phyloP scores from a whole-genome alignment of 2,329 filamentous ascomycete species.

The Coniochaeta prunicola region DNA sequence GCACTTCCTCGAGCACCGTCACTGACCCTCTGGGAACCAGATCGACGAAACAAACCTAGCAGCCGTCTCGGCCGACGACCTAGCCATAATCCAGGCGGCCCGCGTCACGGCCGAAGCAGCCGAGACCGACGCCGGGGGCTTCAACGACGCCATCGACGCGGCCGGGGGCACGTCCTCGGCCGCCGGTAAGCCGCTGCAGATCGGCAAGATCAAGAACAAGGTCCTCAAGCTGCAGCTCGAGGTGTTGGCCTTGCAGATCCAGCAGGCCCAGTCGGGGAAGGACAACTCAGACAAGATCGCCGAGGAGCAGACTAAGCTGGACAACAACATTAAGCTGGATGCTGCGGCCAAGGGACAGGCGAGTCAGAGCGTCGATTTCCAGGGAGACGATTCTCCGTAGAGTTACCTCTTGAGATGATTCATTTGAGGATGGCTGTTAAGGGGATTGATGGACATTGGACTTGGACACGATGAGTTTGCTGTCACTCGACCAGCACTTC shows the following conservation, averaged over 20 bases:
- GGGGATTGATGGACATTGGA: background rate
- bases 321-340: conserved; percentile 40
- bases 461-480: background rate
- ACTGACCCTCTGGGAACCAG: conserved; percentile 13
- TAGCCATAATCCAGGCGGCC: conserved; percentile 43
- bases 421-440: background rate
- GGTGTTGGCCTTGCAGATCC: conserved; percentile 40
- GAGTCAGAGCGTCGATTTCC: conserved; percentile 28
- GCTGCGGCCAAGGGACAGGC: conserved; percentile 23
- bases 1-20: background rate
- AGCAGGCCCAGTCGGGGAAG: conserved; percentile 38
- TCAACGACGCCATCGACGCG: conserved; percentile 44
- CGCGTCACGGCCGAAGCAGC: conserved; percentile 42
- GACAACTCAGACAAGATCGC: conserved; percentile 35
- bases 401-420: background rate
- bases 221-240: conserved; percentile 50
- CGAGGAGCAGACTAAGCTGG: conserved; percentile 41
- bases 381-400: conserved; percentile 11
- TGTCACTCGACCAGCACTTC: background rate
- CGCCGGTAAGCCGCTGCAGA: conserved; percentile 36
- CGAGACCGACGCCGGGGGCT: conserved; percentile 41
- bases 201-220: conserved; percentile 55
- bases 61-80: conserved; percentile 36
- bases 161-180: conserved; percentile 29
- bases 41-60: conserved; percentile 36